Evolutionary conservation across 176 grass and related monocot genomes (phyloP).

Genomic region (Lolium perenne): DNA sequence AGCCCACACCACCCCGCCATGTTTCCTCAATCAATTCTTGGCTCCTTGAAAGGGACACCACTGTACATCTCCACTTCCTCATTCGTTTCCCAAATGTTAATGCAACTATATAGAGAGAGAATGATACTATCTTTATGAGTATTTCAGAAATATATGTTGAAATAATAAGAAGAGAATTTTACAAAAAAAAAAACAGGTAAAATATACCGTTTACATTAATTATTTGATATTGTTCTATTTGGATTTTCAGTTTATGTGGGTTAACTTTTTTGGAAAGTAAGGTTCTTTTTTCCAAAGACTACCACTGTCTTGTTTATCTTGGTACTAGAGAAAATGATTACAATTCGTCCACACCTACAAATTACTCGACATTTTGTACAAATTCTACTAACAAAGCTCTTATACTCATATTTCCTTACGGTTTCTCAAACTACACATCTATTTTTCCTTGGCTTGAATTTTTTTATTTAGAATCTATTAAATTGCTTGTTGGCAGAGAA

Average conservation of each 20-base stretch:
- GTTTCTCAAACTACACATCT: too few relatives aligned
- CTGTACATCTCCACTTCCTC: neutral
- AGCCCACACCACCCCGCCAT: conserved; percentile 46
- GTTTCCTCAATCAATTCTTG: conserved; percentile 39
- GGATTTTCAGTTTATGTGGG: neutral
- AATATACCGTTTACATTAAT: neutral
- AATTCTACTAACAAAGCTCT: too few relatives aligned
- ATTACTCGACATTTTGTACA: too few relatives aligned
- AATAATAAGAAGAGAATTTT: neutral
- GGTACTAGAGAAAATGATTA: too few relatives aligned
- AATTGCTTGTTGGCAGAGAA: neutral
- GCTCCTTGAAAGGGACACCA: conserved; percentile 42
- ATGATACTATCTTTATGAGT: too few relatives aligned
- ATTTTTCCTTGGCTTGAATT: neutral
- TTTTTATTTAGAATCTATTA: neutral
- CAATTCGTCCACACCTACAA: too few relatives aligned
- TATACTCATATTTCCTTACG: too few relatives aligned
- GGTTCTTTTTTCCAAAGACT: too few relatives aligned
- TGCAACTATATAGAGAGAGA: neutral
- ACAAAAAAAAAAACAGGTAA: neutral
- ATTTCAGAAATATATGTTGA: neutral
- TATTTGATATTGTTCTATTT: neutral
- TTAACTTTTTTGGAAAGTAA: too few relatives aligned
- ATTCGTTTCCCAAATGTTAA: neutral
- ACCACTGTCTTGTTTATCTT: too few relatives aligned